phyloP scores from a whole-genome alignment of 2,329 filamentous ascomycete species.

The Paecilomyces sp. region DNA sequence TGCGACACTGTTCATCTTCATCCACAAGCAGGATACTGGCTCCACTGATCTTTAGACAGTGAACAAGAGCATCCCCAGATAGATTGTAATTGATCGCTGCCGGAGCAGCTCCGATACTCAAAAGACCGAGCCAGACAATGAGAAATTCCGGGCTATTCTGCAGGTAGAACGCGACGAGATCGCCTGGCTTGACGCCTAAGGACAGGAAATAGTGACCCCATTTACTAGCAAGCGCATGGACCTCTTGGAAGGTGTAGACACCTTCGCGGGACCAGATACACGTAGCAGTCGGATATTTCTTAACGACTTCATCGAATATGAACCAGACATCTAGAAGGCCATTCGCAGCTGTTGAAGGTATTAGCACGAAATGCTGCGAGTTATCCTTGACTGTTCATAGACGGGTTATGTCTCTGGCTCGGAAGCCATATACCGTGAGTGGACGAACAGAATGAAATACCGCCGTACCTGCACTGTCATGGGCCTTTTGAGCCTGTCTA shows the following conservation, averaged over 20 bases:
- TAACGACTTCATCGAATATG: conserved; percentile 52
- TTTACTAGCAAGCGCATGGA: conserved; percentile 50
- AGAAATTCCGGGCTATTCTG: conserved; percentile 62
- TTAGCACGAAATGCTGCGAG: conserved; percentile 1
- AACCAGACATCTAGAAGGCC: conserved; percentile 59
- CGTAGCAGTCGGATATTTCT: conserved; percentile 45
- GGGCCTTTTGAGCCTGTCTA: conserved; percentile 38
- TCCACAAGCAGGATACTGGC: conserved; percentile 55
- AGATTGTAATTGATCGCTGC: conserved; percentile 68
- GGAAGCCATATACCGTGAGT: background rate
- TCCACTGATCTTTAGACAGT: conserved; percentile 55
- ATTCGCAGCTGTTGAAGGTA: conserved; percentile 35
- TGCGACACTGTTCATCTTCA: conserved; percentile 46
- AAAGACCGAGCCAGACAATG: conserved; percentile 57
- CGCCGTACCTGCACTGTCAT: conserved; percentile 42
- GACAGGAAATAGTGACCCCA: conserved; percentile 57
- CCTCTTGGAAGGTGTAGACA: conserved; percentile 53
- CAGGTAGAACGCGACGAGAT: conserved; percentile 61
- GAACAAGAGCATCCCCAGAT: conserved; percentile 54
- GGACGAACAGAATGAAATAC: background rate
- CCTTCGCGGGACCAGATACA: conserved; percentile 62
- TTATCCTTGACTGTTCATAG: background rate
- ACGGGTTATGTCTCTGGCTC: background rate
- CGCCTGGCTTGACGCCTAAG: conserved; percentile 51
- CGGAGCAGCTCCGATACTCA: conserved; percentile 60